These are phyloP conservation scores for Vigna reflexopilosa DNA, from an alignment of 306 rosid genomes.

Conservation along the genomic window DNA sequence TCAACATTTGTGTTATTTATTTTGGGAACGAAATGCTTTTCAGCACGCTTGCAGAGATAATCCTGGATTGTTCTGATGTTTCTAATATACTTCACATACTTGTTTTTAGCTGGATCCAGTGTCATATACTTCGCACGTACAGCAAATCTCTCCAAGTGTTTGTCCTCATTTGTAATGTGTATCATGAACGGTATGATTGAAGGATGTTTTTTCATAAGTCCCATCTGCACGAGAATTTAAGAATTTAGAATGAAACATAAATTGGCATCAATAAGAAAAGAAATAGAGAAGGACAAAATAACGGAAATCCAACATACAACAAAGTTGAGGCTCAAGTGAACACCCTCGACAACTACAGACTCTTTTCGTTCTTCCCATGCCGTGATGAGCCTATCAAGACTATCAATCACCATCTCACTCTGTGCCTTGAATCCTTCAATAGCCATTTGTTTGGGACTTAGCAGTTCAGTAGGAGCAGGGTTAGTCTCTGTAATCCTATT, in stretches of 20 bases:
- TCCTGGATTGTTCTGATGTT: constrained; percentile 98
- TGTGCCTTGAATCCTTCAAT: constrained; percentile 96
- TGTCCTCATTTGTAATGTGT: constrained; percentile 90
- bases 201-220: constrained; percentile 98
- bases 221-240: constrained; percentile 69
- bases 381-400: constrained; percentile 97
- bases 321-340: constrained; percentile 95
- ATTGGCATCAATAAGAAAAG: background rate
- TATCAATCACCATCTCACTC: constrained; percentile 99
- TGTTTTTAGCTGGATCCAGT: constrained; percentile 93
- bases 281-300: constrained; percentile 14
- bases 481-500: constrained; percentile 44
- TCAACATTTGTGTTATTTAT: constrained; percentile 97
- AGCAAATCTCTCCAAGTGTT: constrained; percentile 95
- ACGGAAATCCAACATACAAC: constrained; percentile 61
- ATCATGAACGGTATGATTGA: constrained; percentile 96
- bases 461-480: constrained; percentile 57
- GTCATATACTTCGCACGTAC: constrained; percentile 99
- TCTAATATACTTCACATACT: constrained; percentile 91
- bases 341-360: constrained; percentile 97
- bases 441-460: constrained; percentile 90
- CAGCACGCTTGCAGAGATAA: constrained; percentile 95
- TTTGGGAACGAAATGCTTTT: constrained; percentile 98
- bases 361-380: constrained; percentile 97
- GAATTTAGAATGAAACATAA: constrained; percentile 8